These are phyloP conservation scores for Talinum fruticosum DNA, from an alignment of 148 eudicot species.

Conservation along the genomic window DNA sequence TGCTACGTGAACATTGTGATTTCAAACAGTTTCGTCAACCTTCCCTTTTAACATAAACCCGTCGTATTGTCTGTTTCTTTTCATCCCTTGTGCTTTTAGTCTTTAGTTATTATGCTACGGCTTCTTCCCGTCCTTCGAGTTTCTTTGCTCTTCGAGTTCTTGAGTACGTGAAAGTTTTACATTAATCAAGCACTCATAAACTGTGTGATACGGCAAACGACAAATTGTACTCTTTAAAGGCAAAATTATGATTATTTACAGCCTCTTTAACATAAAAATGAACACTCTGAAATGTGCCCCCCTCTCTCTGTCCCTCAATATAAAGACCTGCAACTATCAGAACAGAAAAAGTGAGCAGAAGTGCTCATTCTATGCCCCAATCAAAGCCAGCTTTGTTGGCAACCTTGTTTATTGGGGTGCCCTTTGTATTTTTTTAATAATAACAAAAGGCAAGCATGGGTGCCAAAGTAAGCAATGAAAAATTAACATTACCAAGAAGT, in stretches of 20 bases:
- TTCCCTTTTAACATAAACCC: background rate
- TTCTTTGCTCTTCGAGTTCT: background rate
- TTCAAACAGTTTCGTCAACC: background rate
- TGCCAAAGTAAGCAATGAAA: constrained; percentile 1
- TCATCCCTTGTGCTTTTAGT: background rate
- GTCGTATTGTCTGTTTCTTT: background rate
- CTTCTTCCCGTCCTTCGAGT: background rate
- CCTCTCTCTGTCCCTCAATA: no score
- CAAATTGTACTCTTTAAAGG: background rate
- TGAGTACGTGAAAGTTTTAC: background rate
- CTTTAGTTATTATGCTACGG: background rate
- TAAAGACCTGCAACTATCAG: background rate
- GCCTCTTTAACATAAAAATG: background rate
- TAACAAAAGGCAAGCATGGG: background rate
- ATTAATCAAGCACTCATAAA: background rate
- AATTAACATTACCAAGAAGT: constrained; percentile 63
- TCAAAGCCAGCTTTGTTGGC: background rate
- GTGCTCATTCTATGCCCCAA: background rate
- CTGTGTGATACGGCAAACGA: background rate
- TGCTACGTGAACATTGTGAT: background rate
- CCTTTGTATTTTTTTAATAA: background rate
- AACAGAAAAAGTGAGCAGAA: background rate
- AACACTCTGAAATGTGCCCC: no score
- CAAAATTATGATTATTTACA: no score
- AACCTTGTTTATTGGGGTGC: no score